Evolutionary conservation across 208 protist genomes (phyloP).

Genomic region (Leishmania tropica): DNA sequence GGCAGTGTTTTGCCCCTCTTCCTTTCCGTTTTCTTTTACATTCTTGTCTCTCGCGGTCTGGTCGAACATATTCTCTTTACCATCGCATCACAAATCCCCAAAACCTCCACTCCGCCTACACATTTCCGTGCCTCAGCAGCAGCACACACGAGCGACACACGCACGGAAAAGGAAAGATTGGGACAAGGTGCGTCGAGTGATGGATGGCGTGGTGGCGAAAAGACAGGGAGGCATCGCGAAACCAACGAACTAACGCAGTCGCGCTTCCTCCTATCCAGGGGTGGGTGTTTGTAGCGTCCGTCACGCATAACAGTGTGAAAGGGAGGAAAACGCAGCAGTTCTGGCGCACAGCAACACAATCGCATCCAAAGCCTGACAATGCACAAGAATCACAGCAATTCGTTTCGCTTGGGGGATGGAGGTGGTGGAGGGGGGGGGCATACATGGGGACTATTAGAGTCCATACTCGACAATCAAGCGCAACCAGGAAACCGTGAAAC

Average conservation of each 20-base stretch:
- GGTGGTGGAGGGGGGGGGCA: neutral
- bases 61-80: neutral
- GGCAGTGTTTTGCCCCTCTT: neutral
- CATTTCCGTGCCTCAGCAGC: neutral
- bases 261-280: too few species aligned
- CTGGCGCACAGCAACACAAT: neutral
- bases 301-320: neutral
- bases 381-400: constrained; percentile 2
- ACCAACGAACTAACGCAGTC: neutral
- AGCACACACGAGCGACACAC: neutral
- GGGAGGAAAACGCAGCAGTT: neutral
- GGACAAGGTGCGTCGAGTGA: neutral
- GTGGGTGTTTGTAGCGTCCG: neutral
- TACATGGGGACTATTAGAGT: neutral
- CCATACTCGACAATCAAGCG: too few species aligned
- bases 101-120: neutral
- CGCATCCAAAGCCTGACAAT: neutral
- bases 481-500: neutral
- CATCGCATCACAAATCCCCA: neutral
- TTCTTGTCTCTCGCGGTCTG: neutral
- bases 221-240: neutral
- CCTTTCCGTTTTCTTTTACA: neutral
- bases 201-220: neutral
- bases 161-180: neutral
- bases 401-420: neutral